Base-by-base conservation (phyloP, 352 stramenopile genomes). In the Phytophthora fragariaefolia region DNA sequence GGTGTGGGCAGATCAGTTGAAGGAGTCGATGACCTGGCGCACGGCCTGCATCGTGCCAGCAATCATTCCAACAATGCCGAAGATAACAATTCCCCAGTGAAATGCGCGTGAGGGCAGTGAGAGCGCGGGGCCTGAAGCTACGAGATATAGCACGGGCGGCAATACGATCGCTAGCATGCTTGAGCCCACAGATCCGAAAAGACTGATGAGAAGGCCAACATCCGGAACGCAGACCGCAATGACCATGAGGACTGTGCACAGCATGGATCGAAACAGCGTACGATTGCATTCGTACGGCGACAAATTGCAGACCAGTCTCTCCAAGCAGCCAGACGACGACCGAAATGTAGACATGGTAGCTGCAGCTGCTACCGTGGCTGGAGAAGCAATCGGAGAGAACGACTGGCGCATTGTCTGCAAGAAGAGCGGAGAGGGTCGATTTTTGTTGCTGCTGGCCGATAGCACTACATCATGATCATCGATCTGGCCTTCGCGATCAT, bases 121-220 rank as follows among this genome's bases (percentile, higher is more conserved):
- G 1, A 90, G 58, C 17, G 65, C 57, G 22, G 73, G 55, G 2
- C 74, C 62, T 17, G 79, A 56, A 3, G 84, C 74, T 3, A 71
- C 55, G 8, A 94, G 45, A 46, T 92, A 94, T 30, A 94, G 52
- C 9, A 91, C 46, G 4, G 86, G 84, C 6, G 84, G 86, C n/a
- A 95, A 61, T 32, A 92, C 80, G 51, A 95, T 90, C 30, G 83
- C 86, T 32, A 93, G 60, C 83, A 94, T 90, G 60, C 84, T 94
- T 10, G 86, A 94, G 3, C 84, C 83, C 24, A 94, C 78, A 6
- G 86, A 87, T 27, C 86, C 86, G 56, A 92, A 94, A 8, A 92
- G 74, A 59, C 84, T 92, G 68, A 95, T 95, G 46, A 93, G 72
- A 45, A 92, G 67, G 1, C 79, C 76, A 32, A 93, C 79, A 49